Evolutionary conservation across 2,329 filamentous ascomycete genomes (phyloP).

Genomic region (Pyrenophora graminea): DNA sequence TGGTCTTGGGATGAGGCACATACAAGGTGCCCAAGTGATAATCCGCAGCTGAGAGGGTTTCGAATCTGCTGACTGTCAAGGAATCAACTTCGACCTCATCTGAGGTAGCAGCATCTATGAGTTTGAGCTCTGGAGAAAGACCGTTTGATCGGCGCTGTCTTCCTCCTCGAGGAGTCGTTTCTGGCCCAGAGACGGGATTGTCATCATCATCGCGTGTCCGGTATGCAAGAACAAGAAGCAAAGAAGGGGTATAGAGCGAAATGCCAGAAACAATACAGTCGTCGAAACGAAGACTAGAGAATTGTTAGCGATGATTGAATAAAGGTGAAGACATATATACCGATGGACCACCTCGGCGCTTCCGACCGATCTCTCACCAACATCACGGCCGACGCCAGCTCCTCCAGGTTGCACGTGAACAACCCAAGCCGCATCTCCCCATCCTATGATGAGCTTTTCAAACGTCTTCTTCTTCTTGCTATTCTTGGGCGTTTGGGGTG

Average conservation of each 20-base stretch:
- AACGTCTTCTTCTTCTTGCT: constrained; percentile 40
- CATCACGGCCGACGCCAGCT: constrained; percentile 67
- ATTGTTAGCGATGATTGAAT: constrained; percentile 25
- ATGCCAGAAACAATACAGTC: constrained; percentile 98
- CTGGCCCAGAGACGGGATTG: constrained; percentile 57
- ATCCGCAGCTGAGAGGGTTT: constrained; percentile 82
- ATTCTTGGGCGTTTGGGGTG: constrained; percentile 46
- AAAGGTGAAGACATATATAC: constrained; percentile 57
- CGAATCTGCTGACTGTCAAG: constrained; percentile 82
- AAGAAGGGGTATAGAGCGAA: constrained; percentile 89
- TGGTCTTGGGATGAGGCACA: constrained; percentile 69
- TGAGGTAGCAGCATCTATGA: constrained; percentile 85
- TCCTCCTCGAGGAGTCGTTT: constrained; percentile 66
- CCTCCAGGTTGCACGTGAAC: constrained; percentile 84
- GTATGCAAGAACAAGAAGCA: constrained; percentile 91
- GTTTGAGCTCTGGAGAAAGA: constrained; percentile 81
- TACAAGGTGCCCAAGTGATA: constrained; percentile 88
- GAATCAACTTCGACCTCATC: constrained; percentile 86
- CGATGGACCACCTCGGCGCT: constrained; percentile 90
- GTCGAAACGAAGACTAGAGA: constrained; percentile 73
- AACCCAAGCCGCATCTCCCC: constrained; percentile 96
- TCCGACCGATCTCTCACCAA: constrained; percentile 72
- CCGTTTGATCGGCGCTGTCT: constrained; percentile 75
- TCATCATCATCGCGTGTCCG: constrained; percentile 74
- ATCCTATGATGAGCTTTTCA: constrained; percentile 88